phyloP scores from a whole-genome alignment of 768 basidiomycete genomes.

The Tephrocybe rancida region DNA sequence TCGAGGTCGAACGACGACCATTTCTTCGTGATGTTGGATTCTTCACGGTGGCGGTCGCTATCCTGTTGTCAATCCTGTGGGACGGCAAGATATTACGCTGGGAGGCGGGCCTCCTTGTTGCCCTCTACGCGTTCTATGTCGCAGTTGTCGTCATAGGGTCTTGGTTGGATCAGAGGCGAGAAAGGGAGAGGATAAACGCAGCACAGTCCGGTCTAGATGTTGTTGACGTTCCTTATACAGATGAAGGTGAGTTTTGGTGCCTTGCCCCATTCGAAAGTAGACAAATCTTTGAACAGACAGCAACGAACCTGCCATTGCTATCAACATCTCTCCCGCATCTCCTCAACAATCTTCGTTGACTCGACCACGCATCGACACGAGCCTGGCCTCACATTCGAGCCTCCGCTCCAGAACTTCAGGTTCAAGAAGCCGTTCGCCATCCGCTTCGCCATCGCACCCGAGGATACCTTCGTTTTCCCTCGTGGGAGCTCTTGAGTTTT shows the following conservation, averaged over 20 bases:
- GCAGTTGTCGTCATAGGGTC: conserved; percentile 70
- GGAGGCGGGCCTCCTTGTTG: conserved; percentile 76
- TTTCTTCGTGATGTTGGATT: conserved; percentile 96
- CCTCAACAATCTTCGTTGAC: conserved; percentile 4
- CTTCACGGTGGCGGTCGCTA: conserved; percentile 80
- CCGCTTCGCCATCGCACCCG: conserved; percentile 36
- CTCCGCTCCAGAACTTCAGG: conserved; percentile 38
- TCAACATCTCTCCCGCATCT: conserved; percentile 28
- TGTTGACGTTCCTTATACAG: conserved; percentile 55
- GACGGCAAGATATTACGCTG: conserved; percentile 72
- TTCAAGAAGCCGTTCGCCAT: conserved; percentile 55
- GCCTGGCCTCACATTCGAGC: conserved; percentile 9
- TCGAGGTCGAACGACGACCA: conserved; percentile 75
- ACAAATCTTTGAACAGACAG: conserved; percentile 5
- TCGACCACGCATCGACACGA: conserved; percentile 12
- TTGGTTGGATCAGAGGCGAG: conserved; percentile 71
- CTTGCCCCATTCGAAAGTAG: not conserved
- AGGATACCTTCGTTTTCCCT: conserved; percentile 87
- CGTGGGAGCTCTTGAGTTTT: conserved; percentile 94
- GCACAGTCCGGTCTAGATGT: conserved; percentile 58
- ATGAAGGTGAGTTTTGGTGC: conserved; percentile 51
- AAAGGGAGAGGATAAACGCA: conserved; percentile 50
- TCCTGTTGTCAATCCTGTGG: conserved; percentile 76
- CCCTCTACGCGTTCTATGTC: conserved; percentile 80
- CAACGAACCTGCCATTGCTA: conserved; percentile 15